phyloP scores from a whole-genome alignment of 106 monocot genomes.

The Dioscorea alata region DNA sequence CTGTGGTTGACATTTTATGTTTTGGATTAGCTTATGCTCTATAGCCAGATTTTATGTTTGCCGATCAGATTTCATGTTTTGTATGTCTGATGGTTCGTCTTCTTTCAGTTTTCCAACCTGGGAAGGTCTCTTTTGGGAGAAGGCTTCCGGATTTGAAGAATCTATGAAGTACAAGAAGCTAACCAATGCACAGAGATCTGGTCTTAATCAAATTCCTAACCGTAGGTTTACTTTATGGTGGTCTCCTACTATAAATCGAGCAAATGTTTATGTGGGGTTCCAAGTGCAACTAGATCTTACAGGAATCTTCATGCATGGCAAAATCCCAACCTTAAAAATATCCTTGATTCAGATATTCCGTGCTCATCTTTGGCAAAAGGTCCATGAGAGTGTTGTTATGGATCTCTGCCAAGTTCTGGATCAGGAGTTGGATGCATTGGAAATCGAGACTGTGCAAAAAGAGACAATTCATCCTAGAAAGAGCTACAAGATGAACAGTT shows the following conservation, averaged over 20 bases:
- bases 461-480: constrained; percentile 99
- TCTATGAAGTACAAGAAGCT: constrained; percentile 99
- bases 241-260: constrained; percentile 98
- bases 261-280: constrained; percentile 99
- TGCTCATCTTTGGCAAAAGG: constrained; percentile 99
- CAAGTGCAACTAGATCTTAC: constrained; percentile 98
- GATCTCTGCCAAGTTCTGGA: constrained; percentile 99
- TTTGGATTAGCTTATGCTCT: not conserved
- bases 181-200: constrained; percentile 96
- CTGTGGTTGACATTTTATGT: not conserved
- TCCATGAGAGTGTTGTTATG: constrained; percentile 99
- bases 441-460: constrained; percentile 99
- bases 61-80: not conserved
- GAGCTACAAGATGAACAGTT: constrained; percentile 99
- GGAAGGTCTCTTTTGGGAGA: constrained; percentile 99
- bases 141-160: constrained; percentile 99
- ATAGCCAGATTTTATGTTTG: not conserved
- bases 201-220: constrained; percentile 97
- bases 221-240: constrained; percentile 99
- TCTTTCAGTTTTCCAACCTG: constrained; percentile 90
- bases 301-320: constrained; percentile 99
- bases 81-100: not conserved
- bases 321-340: constrained; percentile 97
- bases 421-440: constrained; percentile 94
- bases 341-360: constrained; percentile 99